phyloP scores from a whole-genome alignment of 1,284 basidiomycete genomes.

The Somion occarium region DNA sequence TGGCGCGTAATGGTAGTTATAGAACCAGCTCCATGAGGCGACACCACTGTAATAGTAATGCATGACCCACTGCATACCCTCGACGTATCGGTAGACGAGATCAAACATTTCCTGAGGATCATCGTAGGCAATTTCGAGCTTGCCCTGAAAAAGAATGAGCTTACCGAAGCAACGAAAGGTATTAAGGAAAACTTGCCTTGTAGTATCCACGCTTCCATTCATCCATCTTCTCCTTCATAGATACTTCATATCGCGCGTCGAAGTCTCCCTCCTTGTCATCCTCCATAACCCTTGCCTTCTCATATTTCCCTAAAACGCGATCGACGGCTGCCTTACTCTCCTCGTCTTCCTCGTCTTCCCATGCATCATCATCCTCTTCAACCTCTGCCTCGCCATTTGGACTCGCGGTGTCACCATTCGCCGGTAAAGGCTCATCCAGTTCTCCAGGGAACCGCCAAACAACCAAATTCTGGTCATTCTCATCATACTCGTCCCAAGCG shows the following conservation, averaged over 20 bases:
- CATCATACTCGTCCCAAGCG: conserved; percentile 89
- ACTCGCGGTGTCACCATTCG: conserved; percentile 32
- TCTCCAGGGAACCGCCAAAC: conserved; percentile 57
- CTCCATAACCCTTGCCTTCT: conserved; percentile 71
- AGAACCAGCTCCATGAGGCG: conserved; percentile 98
- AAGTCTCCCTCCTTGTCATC: conserved; percentile 71
- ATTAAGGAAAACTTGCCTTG: conserved; percentile 44
- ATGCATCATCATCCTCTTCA: conserved; percentile 28
- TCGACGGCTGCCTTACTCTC: conserved; percentile 63
- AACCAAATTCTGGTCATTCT: conserved; percentile 73
- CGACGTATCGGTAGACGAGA: conserved; percentile 80
- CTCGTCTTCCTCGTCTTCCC: conserved; percentile 48
- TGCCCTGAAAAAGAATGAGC: conserved; percentile 47
- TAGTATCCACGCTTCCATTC: conserved; percentile 94
- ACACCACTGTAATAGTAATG: conserved; percentile 98
- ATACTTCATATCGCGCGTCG: conserved; percentile 72
- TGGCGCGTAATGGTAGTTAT: conserved; percentile 96
- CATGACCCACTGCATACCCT: conserved; percentile 98
- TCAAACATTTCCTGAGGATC: conserved; percentile 62
- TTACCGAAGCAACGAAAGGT: background rate
- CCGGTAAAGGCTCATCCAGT: conserved; percentile 35
- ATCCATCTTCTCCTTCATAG: conserved; percentile 79
- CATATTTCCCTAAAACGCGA: conserved; percentile 85
- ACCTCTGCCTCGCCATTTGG: conserved; percentile 25
- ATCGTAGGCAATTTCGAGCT: conserved; percentile 77